Evolutionary conservation across 495 filamentous ascomycete genomes (phyloP).

Genomic region (Cryomyces minteri): DNA sequence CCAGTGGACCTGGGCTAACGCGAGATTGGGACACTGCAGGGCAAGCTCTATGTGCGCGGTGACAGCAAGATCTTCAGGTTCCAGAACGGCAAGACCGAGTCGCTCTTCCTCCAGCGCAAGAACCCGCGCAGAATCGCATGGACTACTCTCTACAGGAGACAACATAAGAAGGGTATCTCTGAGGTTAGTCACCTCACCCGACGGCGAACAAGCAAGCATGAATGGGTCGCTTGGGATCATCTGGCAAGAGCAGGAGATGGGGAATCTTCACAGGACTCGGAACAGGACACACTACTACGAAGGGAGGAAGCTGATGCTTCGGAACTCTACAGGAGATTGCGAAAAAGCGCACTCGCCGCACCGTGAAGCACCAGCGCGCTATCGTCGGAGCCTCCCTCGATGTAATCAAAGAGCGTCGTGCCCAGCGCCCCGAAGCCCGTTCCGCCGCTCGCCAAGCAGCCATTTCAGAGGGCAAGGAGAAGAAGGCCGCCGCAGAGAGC

Average conservation of each 20-base stretch:
- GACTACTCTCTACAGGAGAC: constrained; percentile 93
- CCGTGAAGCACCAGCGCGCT: constrained; percentile 95
- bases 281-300: neutral
- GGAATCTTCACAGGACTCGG: too few relatives aligned
- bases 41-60: constrained; percentile 96
- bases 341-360: constrained; percentile 98
- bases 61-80: constrained; percentile 99
- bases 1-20: neutral
- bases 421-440: constrained; percentile 83
- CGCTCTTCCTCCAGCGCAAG: constrained; percentile 99
- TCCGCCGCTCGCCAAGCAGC: constrained; percentile 75
- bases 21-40: constrained; percentile 27
- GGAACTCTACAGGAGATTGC: constrained; percentile 62
- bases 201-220: too few relatives aligned
- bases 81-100: constrained; percentile 99
- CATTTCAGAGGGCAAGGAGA: constrained; percentile 93
- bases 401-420: constrained; percentile 97
- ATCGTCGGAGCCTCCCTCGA: constrained; percentile 99
- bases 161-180: constrained; percentile 99
- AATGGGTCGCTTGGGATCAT: too few relatives aligned
- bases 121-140: constrained; percentile 98
- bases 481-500: constrained; percentile 69
- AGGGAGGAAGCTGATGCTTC: neutral
- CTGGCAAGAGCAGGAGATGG: too few relatives aligned
- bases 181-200: constrained; percentile 49